These are phyloP conservation scores for Colletotrichum neosansevieriae DNA, from an alignment of 2,329 filamentous ascomycete species.

Conservation along the genomic window DNA sequence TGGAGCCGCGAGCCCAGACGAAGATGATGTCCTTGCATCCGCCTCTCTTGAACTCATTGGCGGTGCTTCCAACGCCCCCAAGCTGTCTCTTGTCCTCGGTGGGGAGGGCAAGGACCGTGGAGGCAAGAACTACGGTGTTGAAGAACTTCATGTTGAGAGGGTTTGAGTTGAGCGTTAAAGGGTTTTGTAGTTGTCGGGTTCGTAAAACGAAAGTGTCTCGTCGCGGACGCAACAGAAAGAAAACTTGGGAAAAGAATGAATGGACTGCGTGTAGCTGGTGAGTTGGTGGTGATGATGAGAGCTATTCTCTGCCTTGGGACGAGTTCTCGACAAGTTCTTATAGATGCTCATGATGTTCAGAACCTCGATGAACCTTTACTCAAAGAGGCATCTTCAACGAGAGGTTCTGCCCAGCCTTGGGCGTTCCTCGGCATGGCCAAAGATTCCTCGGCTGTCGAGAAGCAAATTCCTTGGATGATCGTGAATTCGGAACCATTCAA, in stretches of 20 bases:
- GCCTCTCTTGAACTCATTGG: constrained; percentile 42
- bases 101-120: constrained; percentile 35
- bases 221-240: constrained; percentile 15
- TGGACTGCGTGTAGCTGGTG: constrained; percentile 5
- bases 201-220: constrained; percentile 7
- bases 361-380: constrained; percentile 7
- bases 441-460: constrained; percentile 20
- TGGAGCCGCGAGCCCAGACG: constrained; percentile 43
- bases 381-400: constrained; percentile 25
- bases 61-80: constrained; percentile 27
- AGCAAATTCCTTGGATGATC: constrained; percentile 5
- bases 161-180: neutral
- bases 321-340: constrained; percentile 16
- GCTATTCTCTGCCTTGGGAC: neutral
- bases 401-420: constrained; percentile 6
- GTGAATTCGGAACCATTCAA: neutral
- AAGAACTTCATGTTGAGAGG: constrained; percentile 35
- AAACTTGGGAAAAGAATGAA: constrained; percentile 7
- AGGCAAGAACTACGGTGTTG: constrained; percentile 29
- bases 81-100: constrained; percentile 24
- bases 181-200: neutral
- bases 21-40: constrained; percentile 44
- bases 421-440: constrained; percentile 6
- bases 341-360: constrained; percentile 1
- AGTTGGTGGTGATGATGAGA: neutral